Conservation (phyloP, 495 filamentous ascomycete genomes). For the Massariosphaeria phaeospora region DNA sequence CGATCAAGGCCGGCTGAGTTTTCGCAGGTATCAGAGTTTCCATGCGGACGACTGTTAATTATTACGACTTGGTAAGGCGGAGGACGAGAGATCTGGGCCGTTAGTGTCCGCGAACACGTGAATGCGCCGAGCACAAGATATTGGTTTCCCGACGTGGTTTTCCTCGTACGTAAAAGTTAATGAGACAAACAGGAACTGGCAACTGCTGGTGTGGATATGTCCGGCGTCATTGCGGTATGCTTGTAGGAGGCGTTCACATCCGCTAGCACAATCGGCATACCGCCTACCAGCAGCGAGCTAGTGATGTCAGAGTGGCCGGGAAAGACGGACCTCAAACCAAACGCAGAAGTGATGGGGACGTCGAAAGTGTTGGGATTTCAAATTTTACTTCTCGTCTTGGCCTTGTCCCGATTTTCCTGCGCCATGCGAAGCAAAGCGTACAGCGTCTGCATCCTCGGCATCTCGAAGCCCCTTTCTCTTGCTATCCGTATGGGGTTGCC, state of each 20-base stretch:
- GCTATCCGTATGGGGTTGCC: slow-evolving; percentile 56
- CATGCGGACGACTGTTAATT: too few relatives aligned
- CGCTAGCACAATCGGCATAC: neutral
- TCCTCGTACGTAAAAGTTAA: neutral
- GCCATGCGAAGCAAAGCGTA: slow-evolving; percentile 46
- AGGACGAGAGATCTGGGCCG: too few relatives aligned
- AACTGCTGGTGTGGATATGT: neutral
- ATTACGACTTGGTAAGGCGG: too few relatives aligned
- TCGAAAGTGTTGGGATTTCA: slow-evolving; percentile 1
- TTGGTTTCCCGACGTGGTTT: too few relatives aligned
- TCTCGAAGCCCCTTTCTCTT: slow-evolving; percentile 47
- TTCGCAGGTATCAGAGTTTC: too few relatives aligned
- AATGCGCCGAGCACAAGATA: too few relatives aligned
- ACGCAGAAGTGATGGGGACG: neutral
- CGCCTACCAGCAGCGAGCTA: too few relatives aligned
- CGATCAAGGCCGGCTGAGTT: too few relatives aligned
- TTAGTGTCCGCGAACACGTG: too few relatives aligned
- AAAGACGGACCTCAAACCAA: neutral
- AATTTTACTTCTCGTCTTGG: slow-evolving; percentile 32
- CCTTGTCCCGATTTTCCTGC: slow-evolving; percentile 43
- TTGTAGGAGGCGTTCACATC: neutral
- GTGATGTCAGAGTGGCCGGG: too few relatives aligned
- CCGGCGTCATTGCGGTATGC: neutral
- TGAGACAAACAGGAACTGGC: neutral
- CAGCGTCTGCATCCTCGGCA: slow-evolving; percentile 51